Percentiles rank a stretch among this genome's conserved stretches.
Evolutionary conservation across 352 stramenopile species (phyloP).

Genomic region (Lagenidium giganteum): DNA sequence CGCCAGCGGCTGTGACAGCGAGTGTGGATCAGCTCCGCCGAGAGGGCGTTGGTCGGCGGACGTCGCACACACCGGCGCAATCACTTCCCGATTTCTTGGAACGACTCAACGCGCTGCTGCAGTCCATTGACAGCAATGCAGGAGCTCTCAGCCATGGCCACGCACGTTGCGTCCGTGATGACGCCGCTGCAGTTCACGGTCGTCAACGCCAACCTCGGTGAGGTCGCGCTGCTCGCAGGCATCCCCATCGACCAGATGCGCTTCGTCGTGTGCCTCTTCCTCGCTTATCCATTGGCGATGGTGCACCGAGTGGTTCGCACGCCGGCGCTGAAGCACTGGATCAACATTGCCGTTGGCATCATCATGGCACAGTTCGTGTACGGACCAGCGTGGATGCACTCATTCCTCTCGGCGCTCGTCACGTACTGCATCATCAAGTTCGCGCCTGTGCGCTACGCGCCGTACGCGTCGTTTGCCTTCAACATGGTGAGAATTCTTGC

Average conservation of each 20-base stretch:
- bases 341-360: conserved; percentile 89
- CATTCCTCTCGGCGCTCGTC: conserved; percentile 86
- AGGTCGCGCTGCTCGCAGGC: conserved; percentile 32
- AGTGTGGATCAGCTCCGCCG: too few species aligned
- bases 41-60: too few species aligned
- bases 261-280: conserved; percentile 90
- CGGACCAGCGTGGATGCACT: conserved; percentile 92
- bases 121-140: too few species aligned
- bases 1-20: too few species aligned
- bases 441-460: conserved; percentile 39
- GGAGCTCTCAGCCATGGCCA: too few species aligned
- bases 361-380: conserved; percentile 94
- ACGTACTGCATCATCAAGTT: conserved; percentile 89
- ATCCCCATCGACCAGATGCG: conserved; percentile 55
- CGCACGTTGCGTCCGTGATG: too few species aligned
- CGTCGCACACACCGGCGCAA: too few species aligned
- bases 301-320: conserved; percentile 86
- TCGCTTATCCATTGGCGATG: conserved; percentile 91
- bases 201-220: conserved; percentile 36
- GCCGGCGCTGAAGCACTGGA: conserved; percentile 87
- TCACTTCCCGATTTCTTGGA: too few species aligned
- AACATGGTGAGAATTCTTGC: too few species aligned
- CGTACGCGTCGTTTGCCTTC: conserved; percentile 90
- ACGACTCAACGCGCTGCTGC: too few species aligned
- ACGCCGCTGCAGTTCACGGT: conserved; percentile 46